These are phyloP conservation scores for Dipteronia dyeriana DNA, from an alignment of 345 rosid genomes.

Conservation along the genomic window DNA sequence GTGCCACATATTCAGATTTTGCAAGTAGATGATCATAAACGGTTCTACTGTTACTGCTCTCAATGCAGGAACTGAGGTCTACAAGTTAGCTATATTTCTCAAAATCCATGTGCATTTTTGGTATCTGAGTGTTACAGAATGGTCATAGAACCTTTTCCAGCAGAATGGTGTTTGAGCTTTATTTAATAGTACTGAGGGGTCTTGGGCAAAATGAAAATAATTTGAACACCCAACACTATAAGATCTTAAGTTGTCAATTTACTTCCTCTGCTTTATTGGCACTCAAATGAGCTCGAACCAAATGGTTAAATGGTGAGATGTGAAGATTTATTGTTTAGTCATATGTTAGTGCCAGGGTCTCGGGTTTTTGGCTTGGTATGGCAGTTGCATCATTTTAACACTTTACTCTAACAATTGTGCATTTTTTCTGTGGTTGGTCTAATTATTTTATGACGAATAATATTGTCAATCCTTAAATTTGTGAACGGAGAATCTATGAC, in stretches of 20 bases:
- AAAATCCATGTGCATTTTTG: background rate
- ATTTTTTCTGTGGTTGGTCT: background rate
- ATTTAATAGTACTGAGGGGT: background rate
- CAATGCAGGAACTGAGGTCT: background rate
- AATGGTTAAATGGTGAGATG: background rate
- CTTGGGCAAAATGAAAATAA: background rate
- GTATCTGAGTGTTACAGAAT: background rate
- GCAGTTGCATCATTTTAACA: background rate
- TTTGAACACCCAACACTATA: background rate
- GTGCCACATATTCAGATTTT: background rate
- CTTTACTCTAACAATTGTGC: background rate
- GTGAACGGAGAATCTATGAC: background rate
- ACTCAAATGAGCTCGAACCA: background rate
- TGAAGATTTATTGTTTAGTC: background rate
- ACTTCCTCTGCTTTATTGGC: background rate
- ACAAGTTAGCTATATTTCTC: background rate
- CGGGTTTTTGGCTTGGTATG: background rate
- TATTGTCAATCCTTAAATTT: background rate
- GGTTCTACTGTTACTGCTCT: background rate
- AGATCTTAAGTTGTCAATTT: background rate
- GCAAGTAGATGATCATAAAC: background rate
- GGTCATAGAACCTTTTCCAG: background rate
- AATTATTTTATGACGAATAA: background rate
- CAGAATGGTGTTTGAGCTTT: background rate
- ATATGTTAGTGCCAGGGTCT: background rate